Evolutionary conservation across 805 yeast genomes (phyloP), one percentile per base, ranked within the genome.

Genomic region (Candida stauntonica): DNA sequence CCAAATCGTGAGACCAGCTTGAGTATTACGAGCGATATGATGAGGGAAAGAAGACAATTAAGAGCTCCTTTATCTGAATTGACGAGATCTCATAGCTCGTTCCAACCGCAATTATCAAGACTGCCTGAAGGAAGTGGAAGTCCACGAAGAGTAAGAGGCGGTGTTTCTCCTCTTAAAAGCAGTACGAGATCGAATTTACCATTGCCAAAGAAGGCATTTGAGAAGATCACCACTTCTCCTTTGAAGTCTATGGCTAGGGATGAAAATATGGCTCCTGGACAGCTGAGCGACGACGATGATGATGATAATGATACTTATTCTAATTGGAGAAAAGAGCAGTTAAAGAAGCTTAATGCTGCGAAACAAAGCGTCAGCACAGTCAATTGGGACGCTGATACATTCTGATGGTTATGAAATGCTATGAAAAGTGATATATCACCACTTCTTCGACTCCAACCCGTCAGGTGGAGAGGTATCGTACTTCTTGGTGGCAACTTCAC

Each of bases 401-500:
- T 51, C 31, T 52, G 36, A 41, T n/a, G 17, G 5, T 26, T 16
- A 9, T 13, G 14, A 23, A 16, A 5, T 31, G 8, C n/a, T n/a
- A n/a, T n/a, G n/a, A n/a, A n/a, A n/a, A n/a, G n/a, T n/a, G n/a
- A n/a, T n/a, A n/a, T n/a, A 20, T 39, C 18, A 42, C 52, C 55
- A 52, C 29, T 44, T 33, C 33, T 36, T 52, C 3, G 47, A 51
- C 29, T 47, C 55, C 44, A 52, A 20, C 2, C 55, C 57, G 31
- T 48, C 54, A 7, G 57, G 57, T 17, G 57, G 56, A 31, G 45
- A 16, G 9, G 49, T 46, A 15, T 55, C 56, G 31, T 82, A 83
- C 16, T 60, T 68, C 42, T 76, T 77, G 39, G 73, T 68, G 27
- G 75, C 68, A 2, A 94, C 98, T 43, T 87, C 95, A 9, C 65